Base-by-base conservation (phyloP, 176 grass and related monocot genomes). In the Carex parvula region DNA sequence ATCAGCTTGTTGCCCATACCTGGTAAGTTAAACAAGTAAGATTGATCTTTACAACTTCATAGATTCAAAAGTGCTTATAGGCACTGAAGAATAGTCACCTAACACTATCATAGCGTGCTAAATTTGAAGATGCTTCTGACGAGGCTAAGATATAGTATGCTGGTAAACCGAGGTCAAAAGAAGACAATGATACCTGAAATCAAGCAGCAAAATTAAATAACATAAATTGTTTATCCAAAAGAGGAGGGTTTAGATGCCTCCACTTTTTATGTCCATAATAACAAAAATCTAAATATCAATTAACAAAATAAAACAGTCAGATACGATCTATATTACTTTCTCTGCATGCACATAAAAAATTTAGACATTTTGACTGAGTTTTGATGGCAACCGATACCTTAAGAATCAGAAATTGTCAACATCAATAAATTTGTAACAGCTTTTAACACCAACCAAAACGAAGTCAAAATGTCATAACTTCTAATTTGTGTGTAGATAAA, bases 71-170 rank as follows among this genome's bases (percentile, higher is more conserved):
- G 9, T 17, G 55, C 1, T 4, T 30, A 2, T 16, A 53, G 22
- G 21, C 8, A 37, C 29, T 35, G 22, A 16, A 15, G 33, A 65
- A 84, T 68, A 48, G 37, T 88, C 79, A 98, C 95, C 95, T 94
- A 82, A 98, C 89, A 87, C 95, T 92, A 89, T 98, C 95, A 86
- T 98, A 98, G 46, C 95, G 92, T 86, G 95, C 90, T 32, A 98
- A 86, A 90, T 98, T 98, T 84, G 95, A 98, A 72, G 95, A 98
- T 21, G 95, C 91, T 93, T 98, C 95, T 30, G 95, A 98, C 72
- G 83, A 98, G 57, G 92, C 92, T 70, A 98, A 89, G 85, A 98
- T 90, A 84, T 90, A 94, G 84, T 98, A 98, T 73, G 95, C 92
- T 69, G 95, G 95, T 82, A 98, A 84, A 65, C 95, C 92, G 84